These are phyloP conservation scores for Halophytophthora polymorphica DNA, from an alignment of 352 stramenopile genomes.

Conservation along the genomic window DNA sequence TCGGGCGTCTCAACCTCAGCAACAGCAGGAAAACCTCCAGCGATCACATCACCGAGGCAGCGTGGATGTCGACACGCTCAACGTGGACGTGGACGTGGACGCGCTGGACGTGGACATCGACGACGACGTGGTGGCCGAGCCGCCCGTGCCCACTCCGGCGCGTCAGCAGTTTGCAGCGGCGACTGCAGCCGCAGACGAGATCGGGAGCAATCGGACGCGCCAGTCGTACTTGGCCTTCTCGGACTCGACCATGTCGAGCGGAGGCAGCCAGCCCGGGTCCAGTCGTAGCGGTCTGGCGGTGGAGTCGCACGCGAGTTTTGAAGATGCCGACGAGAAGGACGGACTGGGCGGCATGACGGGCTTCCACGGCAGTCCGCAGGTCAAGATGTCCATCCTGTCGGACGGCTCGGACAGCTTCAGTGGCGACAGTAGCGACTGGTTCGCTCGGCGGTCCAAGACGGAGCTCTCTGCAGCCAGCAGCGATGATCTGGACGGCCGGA, in stretches of 20 bases:
- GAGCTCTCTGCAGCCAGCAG: slow-evolving; percentile 25
- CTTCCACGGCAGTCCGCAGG: slow-evolving; percentile 24
- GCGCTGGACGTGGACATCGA: slow-evolving; percentile 28
- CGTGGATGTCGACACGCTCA: slow-evolving; percentile 33
- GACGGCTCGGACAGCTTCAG: slow-evolving; percentile 37
- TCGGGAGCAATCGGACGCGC: slow-evolving; percentile 16
- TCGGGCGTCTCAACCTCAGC: slow-evolving; percentile 4
- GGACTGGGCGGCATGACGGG: slow-evolving; percentile 12
- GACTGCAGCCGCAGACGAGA: neutral
- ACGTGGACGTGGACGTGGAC: slow-evolving; percentile 32
- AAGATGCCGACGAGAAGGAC: neutral
- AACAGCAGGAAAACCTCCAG: slow-evolving; percentile 1
- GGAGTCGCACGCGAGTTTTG: neutral
- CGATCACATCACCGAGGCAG: slow-evolving; percentile 28
- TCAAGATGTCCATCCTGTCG: slow-evolving; percentile 47
- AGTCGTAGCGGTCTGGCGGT: neutral
- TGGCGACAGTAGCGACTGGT: slow-evolving; percentile 38
- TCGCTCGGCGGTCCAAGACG: slow-evolving; percentile 42
- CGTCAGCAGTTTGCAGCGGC: slow-evolving; percentile 4
- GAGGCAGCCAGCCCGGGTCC: slow-evolving; percentile 11
- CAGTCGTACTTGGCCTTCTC: slow-evolving; percentile 44
- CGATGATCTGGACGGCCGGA: slow-evolving; percentile 17
- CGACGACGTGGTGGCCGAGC: slow-evolving; percentile 18
- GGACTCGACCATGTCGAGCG: slow-evolving; percentile 28
- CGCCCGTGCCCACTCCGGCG: slow-evolving; percentile 2